Base-by-base conservation (phyloP, 805 yeast genomes). In the Metschnikowia noctiluminum region DNA sequence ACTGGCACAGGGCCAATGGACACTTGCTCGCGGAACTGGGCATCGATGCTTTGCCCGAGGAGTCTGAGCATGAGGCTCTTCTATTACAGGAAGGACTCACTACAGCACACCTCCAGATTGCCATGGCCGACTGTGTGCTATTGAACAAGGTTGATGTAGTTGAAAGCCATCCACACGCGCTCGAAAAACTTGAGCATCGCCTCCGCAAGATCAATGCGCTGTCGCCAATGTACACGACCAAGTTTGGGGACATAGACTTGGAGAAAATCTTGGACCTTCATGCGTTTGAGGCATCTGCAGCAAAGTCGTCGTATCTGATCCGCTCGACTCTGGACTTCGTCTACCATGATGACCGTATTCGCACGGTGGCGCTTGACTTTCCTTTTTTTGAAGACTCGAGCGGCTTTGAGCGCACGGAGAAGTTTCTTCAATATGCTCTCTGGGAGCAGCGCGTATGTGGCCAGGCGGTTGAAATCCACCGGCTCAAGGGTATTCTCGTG, bases 31-130 rank as follows among this genome's bases (percentile, higher is more conserved):
- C 32, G 14, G 67, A 59, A 7, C 58, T 56, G 30, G 55, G 62
- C 28, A 58, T 64, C 11, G 61, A 55, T 14, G 59, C 62, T 7
- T 30, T 45, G 10, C 37, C 16, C 5, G 66, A 61, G 1, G 63
- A 65, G 26, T 72, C 69, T 8, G 65, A 71, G 10, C 56, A 54
- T 30, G 61, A 59, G 14, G 76, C 71, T 1, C 56, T 66, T 10
- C 68, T 72, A 32, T 48, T 70, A 7, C 55, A 65, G 15, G 65
- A 68, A 39, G 82, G 80, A 6, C 61, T 82, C 12, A 85, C 96
- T 0, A 85, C 96, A 2, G 97, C 98, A 0, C 90, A 87, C 62
- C 72, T 89, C 31, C 99, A 94, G 68, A 78, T 94, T 16, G 96
- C 96, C 0, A 70, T 90, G 62, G 97, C 97, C 0, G 99, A 94